Conservation (phyloP, 129 eudicot genomes). For the Cynara cardunculus region DNA sequence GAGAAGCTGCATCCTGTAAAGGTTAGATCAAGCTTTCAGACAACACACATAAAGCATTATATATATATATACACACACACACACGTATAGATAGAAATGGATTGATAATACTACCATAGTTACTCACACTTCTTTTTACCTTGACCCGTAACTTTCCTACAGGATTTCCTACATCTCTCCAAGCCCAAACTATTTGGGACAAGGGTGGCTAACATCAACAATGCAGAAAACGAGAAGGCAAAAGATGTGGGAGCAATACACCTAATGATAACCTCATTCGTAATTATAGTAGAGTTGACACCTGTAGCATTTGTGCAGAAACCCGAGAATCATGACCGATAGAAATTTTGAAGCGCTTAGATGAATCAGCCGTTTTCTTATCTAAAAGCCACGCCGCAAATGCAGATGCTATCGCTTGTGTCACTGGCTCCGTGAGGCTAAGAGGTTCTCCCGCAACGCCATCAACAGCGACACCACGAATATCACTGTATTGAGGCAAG, state of each 20-base stretch:
- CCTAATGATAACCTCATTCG: neutral
- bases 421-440: slow-evolving; percentile 80
- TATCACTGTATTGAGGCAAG: slow-evolving; percentile 59
- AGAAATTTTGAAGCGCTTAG: slow-evolving; percentile 59
- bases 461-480: slow-evolving; percentile 96
- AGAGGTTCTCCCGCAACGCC: slow-evolving; percentile 96
- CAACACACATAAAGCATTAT: neutral
- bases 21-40: slow-evolving; percentile 18
- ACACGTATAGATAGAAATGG: too few species aligned
- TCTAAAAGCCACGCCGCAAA: slow-evolving; percentile 85
- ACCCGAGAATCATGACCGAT: slow-evolving; percentile 92
- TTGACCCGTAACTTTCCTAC: neutral
- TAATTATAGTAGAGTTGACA: slow-evolving; percentile 8
- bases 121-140: neutral
- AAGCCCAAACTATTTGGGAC: neutral
- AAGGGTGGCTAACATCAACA: neutral
- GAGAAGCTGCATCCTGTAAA: slow-evolving; percentile 96
- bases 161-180: neutral
- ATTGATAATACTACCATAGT: neutral
- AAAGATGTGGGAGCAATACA: neutral
- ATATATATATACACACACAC: too few species aligned
- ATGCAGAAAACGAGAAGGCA: neutral
- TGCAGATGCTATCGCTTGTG: slow-evolving; percentile 96
- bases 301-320: slow-evolving; percentile 89
- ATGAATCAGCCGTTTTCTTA: slow-evolving; percentile 60